Conservation (phyloP, 1,284 basidiomycete genomes). For the Puccinia hordei region DNA sequence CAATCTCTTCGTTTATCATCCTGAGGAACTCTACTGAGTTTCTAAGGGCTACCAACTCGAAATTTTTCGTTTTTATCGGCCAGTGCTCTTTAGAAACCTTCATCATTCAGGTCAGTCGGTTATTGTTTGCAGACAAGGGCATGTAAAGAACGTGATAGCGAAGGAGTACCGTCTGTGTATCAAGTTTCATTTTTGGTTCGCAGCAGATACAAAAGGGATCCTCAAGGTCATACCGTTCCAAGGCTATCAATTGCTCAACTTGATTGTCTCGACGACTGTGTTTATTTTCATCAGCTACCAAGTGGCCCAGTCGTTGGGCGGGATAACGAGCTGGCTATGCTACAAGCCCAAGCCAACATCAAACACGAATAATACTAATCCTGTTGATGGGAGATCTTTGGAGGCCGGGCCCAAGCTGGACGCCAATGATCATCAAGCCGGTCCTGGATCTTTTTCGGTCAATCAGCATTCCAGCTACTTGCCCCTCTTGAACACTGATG, state of each 20-base stretch:
- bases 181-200: slow-evolving; percentile 86
- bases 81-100: slow-evolving; percentile 80
- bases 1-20: slow-evolving; percentile 72
- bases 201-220: slow-evolving; percentile 82
- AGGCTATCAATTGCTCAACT: slow-evolving; percentile 72
- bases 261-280: slow-evolving; percentile 71
- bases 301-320: slow-evolving; percentile 28
- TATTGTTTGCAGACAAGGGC: neutral
- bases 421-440: neutral
- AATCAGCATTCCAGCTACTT: slow-evolving; percentile 1
- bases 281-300: slow-evolving; percentile 43
- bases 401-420: neutral
- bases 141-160: neutral
- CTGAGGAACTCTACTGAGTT: slow-evolving; percentile 74
- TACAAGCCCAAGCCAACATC: slow-evolving; percentile 23
- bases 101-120: slow-evolving; percentile 64
- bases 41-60: slow-evolving; percentile 71
- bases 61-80: slow-evolving; percentile 76
- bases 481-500: slow-evolving; percentile 11
- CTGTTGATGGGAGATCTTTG: neutral
- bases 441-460: neutral
- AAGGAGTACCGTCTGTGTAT: neutral
- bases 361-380: neutral
- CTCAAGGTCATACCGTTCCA: slow-evolving; percentile 76
- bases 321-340: slow-evolving; percentile 40